These are phyloP conservation scores for Penicillium sp. DNA, from an alignment of 2,329 filamentous ascomycete genomes.

Conservation along the genomic window DNA sequence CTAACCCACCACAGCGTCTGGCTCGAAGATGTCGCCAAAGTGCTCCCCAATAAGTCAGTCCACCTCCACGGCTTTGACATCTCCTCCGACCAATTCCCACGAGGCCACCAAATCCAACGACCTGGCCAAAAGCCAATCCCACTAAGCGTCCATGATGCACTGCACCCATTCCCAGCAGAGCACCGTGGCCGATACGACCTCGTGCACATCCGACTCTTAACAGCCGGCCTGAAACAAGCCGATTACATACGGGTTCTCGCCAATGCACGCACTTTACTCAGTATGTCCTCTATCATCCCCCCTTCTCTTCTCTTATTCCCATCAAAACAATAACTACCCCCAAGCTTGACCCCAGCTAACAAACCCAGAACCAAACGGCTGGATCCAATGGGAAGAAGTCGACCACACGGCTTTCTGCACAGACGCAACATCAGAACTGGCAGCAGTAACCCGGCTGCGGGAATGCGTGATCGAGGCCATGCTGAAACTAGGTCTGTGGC, in stretches of 20 bases:
- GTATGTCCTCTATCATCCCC: slow-evolving; percentile 12
- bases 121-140: slow-evolving; percentile 4
- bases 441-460: slow-evolving; percentile 6
- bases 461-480: slow-evolving; percentile 10
- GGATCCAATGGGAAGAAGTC: slow-evolving; percentile 29
- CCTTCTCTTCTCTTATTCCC: not conserved
- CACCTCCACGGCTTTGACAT: slow-evolving; percentile 32
- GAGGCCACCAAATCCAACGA: slow-evolving; percentile 10
- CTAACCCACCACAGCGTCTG: slow-evolving; percentile 19
- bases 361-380: slow-evolving; percentile 22
- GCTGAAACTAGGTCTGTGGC: slow-evolving; percentile 11
- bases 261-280: slow-evolving; percentile 27
- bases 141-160: slow-evolving; percentile 22
- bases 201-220: slow-evolving; percentile 28
- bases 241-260: slow-evolving; percentile 19
- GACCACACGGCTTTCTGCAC: slow-evolving; percentile 19
- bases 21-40: slow-evolving; percentile 18
- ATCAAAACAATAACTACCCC: not conserved
- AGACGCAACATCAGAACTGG: slow-evolving; percentile 5
- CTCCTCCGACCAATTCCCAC: slow-evolving; percentile 27
- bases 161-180: slow-evolving; percentile 25
- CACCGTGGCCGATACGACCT: slow-evolving; percentile 29
- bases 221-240: slow-evolving; percentile 23
- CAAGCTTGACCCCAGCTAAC: not conserved
- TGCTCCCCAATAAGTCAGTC: slow-evolving; percentile 3